Evolutionary conservation across 2,329 filamentous ascomycete genomes (phyloP), one percentile per base, ranked within the genome.

Genomic region (Talaromyces rugulosus): DNA sequence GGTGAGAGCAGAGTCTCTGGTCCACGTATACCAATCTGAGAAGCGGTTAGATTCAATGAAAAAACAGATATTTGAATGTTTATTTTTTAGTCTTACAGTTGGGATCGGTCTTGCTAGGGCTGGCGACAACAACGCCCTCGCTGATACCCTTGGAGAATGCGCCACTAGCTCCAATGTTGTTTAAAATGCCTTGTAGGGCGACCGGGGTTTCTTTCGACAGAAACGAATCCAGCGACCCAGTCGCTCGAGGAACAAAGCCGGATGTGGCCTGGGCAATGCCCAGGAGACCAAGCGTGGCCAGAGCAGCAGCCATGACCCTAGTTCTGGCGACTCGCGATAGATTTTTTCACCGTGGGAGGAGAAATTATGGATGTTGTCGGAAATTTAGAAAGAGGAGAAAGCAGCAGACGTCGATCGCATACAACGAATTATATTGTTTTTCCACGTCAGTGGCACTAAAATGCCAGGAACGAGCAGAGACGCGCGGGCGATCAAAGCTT

Each of bases 1-100:
- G 4, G 87, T 86, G 34, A 93, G 80, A 27, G 87, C 88, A n/a
- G 87, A 83, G 71, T 94, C 90, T 71, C 90, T 80, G 5, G 87
- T 91, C 90, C 90, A 93, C 1, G 88, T 91, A 71, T 87, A 93
- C 71, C 83, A 92, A 75, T 93, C 88, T 90, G 61, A 3, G 34
- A 59, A 23, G 27, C 7, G 6, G 40, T 62, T 56, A 62, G 56
- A 47, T 12, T 14, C 44, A 8, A n/a, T 30, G 23, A 9, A 36
- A 53, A 3, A 28, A 18, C 33, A 7, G 12, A 27, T 47, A 12
- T 23, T 12, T 54, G 23, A 5, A 42, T 50, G 12, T 28, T n/a
- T 6, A 30, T 27, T 33, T 12, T 33, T 31, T 27, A 16, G 28
- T 14, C 78, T 70, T 69, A 84, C 82, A 87, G 67, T 85, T 73